phyloP scores from a whole-genome alignment of 1,284 basidiomycete species.

The Thecaphora thlaspeos region DNA sequence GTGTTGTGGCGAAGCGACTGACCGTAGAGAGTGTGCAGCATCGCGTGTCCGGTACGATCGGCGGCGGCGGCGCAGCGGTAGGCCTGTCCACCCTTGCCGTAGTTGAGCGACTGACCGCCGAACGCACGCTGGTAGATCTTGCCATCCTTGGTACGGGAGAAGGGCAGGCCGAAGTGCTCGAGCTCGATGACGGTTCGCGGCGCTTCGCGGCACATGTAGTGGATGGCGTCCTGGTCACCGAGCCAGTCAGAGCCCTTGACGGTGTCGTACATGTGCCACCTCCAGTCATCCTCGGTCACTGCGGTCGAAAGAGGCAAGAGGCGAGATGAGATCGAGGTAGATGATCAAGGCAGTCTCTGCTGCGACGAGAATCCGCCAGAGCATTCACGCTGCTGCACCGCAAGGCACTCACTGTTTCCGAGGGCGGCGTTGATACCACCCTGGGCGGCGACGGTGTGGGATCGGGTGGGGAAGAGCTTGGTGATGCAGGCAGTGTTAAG shows the following conservation, averaged over 20 bases:
- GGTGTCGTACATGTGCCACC: conserved; percentile 99
- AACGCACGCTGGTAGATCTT: conserved; percentile 99
- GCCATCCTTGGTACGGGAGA: conserved; percentile 97
- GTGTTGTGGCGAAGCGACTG: conserved; percentile 99
- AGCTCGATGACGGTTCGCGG: conserved; percentile 91
- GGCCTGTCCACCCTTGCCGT: conserved; percentile 96
- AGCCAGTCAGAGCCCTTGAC: conserved; percentile 99
- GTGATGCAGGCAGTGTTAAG: conserved; percentile 93
- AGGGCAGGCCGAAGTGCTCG: conserved; percentile 98
- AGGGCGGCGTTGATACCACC: conserved; percentile 99
- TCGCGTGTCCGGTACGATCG: conserved; percentile 96
- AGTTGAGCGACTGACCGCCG: conserved; percentile 96
- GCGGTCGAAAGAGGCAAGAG: no score
- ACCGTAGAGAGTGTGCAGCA: conserved; percentile 97
- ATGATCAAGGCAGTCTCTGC: no score
- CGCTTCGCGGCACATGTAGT: conserved; percentile 98
- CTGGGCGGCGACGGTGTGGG: conserved; percentile 98
- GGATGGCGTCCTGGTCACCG: conserved; percentile 98
- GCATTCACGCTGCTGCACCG: neutral
- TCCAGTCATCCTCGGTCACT: conserved; percentile 73
- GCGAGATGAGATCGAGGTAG: no score
- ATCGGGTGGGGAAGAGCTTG: conserved; percentile 98
- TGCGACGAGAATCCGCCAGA: no score
- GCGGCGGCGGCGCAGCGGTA: conserved; percentile 98
- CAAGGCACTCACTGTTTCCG: conserved; percentile 66